Evolutionary conservation across 116 monocot species (phyloP).

Genomic region (Posidonia oceanica): DNA sequence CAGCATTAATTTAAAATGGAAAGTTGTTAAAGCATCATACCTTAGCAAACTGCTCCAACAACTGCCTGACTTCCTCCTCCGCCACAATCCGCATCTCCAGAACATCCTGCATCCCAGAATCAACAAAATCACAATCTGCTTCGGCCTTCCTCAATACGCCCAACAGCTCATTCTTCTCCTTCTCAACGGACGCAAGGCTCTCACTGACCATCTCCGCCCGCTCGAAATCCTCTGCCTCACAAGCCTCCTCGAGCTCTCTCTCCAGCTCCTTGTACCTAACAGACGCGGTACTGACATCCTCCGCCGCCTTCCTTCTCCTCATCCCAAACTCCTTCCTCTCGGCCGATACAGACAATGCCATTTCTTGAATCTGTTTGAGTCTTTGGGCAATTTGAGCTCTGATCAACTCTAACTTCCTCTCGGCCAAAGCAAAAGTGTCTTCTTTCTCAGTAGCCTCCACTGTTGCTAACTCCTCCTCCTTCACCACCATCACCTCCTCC

Average conservation of each 20-base stretch:
- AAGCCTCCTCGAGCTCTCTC: slow-evolving; percentile 73
- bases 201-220: slow-evolving; percentile 74
- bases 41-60: slow-evolving; percentile 67
- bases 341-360: slow-evolving; percentile 19
- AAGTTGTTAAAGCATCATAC: slow-evolving; percentile 16
- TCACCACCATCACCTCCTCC: background rate
- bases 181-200: slow-evolving; percentile 55
- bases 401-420: slow-evolving; percentile 40
- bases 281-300: slow-evolving; percentile 27
- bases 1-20: background rate
- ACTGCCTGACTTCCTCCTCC: slow-evolving; percentile 47
- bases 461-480: background rate
- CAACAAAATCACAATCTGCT: slow-evolving; percentile 46
- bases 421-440: slow-evolving; percentile 19
- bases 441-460: slow-evolving; percentile 11
- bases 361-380: slow-evolving; percentile 25
- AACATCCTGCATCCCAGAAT: slow-evolving; percentile 57
- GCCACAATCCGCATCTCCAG: slow-evolving; percentile 52
- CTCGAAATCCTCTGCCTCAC: slow-evolving; percentile 86
- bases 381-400: slow-evolving; percentile 40
- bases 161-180: slow-evolving; percentile 48
- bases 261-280: slow-evolving; percentile 46
- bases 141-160: slow-evolving; percentile 37
- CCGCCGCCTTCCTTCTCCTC: slow-evolving; percentile 36
- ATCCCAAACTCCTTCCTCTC: slow-evolving; percentile 55